Percentiles rank a stretch among this genome's conserved stretches.
Conservation (phyloP, 1,284 basidiomycete genomes). For the Trichosporon ovoides region DNA sequence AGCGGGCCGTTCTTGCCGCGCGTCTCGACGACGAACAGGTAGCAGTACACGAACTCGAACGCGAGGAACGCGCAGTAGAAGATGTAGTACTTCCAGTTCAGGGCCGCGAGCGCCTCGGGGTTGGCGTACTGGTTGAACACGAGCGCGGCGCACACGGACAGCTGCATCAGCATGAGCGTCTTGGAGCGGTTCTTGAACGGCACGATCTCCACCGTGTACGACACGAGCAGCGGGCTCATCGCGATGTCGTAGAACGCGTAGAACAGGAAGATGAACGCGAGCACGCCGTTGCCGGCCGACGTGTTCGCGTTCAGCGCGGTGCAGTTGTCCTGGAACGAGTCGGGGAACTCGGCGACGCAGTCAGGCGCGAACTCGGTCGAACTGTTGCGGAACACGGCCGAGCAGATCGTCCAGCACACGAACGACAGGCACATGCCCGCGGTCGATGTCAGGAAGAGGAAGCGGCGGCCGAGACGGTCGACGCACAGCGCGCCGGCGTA, state of each 20-base stretch:
- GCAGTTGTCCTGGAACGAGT: constrained; percentile 57
- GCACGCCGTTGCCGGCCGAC: constrained; percentile 14
- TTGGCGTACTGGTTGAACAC: constrained; percentile 46
- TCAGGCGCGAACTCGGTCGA: constrained; percentile 23
- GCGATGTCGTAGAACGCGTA: constrained; percentile 37
- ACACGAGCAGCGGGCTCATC: constrained; percentile 44
- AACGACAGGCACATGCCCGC: constrained; percentile 53
- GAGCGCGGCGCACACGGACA: constrained; percentile 40
- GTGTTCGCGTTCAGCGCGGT: constrained; percentile 16
- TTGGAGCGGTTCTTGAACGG: constrained; percentile 60
- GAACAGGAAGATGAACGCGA: constrained; percentile 41
- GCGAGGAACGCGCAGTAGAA: constrained; percentile 34
- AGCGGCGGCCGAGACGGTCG: constrained; percentile 39
- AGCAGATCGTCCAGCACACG: constrained; percentile 63
- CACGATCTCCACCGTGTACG: constrained; percentile 23
- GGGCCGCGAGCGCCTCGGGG: constrained; percentile 36
- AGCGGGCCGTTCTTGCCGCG: constrained; percentile 24
- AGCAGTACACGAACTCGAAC: constrained; percentile 47
- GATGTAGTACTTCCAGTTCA: constrained; percentile 40
- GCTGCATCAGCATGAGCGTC: constrained; percentile 59
- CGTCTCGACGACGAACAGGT: constrained; percentile 44
- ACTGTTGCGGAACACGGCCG: constrained; percentile 53
- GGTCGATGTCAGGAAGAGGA: constrained; percentile 23
- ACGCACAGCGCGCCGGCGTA: constrained; percentile 34
- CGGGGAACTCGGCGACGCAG: constrained; percentile 47